Evolutionary conservation across 352 stramenopile genomes (phyloP), one percentile per base, ranked within the genome.

Genomic region (Globisporangium radiosum): DNA sequence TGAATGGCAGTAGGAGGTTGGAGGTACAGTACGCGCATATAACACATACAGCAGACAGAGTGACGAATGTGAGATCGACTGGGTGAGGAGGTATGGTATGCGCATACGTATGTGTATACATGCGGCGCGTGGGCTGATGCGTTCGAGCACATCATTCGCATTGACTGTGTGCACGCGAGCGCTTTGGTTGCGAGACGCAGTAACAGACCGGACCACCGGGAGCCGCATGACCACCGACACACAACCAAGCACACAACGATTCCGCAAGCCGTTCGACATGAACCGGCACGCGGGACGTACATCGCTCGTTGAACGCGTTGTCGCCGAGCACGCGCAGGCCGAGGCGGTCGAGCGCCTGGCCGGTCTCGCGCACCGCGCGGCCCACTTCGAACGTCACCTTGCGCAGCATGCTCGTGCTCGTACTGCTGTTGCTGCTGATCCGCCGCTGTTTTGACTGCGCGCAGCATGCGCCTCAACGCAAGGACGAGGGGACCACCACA

Each of bases 341-440:
- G 38, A 97, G 79, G 54, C 96, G 89, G 73, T 99, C 96, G 17
- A 99, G 72, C 39, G 92, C 92, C 84, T 98, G 96, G 64, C 95
- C 96, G 49, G 95, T 98, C 85, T 99, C 96, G 54, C 95, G 89
- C 58, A 98, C 86, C 58, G 87, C 91, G 56, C 94, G 87, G 61
- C 94, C 94, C 54, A 98, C 67, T 65, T 92, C 78, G 73, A 93
- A 92, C 25, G 78, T 92, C 68, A 95, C 84, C 71, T 92, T 95
- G 69, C 85, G 85, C 76, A 94, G 78, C 85, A 92, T 94, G 51
- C 62, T 63, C 56, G 50, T 63, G 19, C 52, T 52, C 19, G 43
- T 53, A 38, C 25, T 47, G 55, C 50, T 57, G 53, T 9, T 39
- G 40, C 53, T 50, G 6, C 10, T 39, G 52, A 25, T 57, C 39